Percentiles rank a stretch among this genome's conserved stretches.
Conservation (phyloP, 306 rosid genomes). For the Arachis stenosperma region DNA sequence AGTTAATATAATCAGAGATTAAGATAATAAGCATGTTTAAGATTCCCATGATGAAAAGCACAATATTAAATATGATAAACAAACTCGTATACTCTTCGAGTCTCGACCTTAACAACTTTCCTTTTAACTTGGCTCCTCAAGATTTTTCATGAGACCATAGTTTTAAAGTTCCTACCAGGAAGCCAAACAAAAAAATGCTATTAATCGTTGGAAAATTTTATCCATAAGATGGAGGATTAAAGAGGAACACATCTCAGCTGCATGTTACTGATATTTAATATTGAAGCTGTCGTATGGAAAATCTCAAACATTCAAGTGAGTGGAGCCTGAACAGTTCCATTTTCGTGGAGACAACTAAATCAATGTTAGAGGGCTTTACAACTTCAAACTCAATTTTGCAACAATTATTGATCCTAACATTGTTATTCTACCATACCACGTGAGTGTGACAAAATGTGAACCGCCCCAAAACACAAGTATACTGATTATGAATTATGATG, state of each 20-base stretch:
- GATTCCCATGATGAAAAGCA: not conserved
- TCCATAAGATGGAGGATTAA: no score
- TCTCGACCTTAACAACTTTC: not conserved
- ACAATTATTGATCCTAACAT: not conserved
- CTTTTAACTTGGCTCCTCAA: not conserved
- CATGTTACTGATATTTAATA: not conserved
- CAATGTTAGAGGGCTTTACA: not conserved
- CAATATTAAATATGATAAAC: constrained; percentile 6
- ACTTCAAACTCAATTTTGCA: not conserved
- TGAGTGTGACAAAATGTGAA: not conserved
- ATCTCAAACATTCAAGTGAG: not conserved
- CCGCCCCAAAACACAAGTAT: not conserved
- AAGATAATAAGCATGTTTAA: constrained; percentile 21
- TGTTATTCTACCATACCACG: not conserved
- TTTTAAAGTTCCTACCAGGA: no score
- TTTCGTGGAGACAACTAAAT: not conserved
- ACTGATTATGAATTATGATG: not conserved
- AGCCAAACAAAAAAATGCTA: no score
- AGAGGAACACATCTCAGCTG: not conserved
- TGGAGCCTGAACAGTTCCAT: not conserved
- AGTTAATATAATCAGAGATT: not conserved
- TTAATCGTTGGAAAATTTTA: no score
- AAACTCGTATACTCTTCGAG: not conserved
- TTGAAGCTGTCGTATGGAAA: not conserved
- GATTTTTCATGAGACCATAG: not conserved